phyloP scores from a whole-genome alignment of 176 grass and related monocot species.

The Carex pumila region DNA sequence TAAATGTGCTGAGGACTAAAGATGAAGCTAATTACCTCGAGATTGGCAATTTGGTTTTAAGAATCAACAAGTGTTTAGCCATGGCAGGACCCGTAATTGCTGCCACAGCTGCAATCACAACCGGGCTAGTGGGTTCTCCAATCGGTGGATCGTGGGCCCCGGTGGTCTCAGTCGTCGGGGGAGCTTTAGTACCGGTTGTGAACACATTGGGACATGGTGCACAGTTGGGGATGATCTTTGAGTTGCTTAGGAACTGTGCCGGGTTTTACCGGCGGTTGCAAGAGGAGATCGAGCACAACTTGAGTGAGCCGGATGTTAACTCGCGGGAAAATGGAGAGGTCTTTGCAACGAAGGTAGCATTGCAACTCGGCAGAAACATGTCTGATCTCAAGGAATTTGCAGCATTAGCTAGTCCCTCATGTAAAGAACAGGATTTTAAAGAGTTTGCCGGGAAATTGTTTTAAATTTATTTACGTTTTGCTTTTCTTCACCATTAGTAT shows the following conservation, averaged over 20 bases:
- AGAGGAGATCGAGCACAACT: conserved; percentile 28
- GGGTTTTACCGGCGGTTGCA: conserved; percentile 14
- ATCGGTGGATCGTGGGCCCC: conserved; percentile 9
- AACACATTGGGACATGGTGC: conserved; percentile 31
- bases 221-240: conserved; percentile 34
- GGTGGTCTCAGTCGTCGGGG: conserved; percentile 13
- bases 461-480: neutral
- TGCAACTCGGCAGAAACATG: conserved; percentile 23
- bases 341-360: conserved; percentile 27
- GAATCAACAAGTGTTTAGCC: conserved; percentile 20
- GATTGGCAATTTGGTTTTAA: neutral
- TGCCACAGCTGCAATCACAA: conserved; percentile 11
- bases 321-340: conserved; percentile 32
- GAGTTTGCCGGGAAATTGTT: conserved; percentile 27
- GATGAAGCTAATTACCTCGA: conserved; percentile 1
- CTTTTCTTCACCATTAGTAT: neutral
- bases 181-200: conserved; percentile 3
- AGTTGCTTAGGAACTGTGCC: conserved; percentile 30
- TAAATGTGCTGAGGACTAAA: conserved; percentile 22
- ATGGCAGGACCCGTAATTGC: conserved; percentile 10
- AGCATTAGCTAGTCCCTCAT: neutral
- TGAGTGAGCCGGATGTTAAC: conserved; percentile 9
- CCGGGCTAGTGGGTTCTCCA: neutral
- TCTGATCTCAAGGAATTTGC: conserved; percentile 18
- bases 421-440: conserved; percentile 15